phyloP scores from a whole-genome alignment of 768 basidiomycete genomes.

The Termitomyces titanicus region DNA sequence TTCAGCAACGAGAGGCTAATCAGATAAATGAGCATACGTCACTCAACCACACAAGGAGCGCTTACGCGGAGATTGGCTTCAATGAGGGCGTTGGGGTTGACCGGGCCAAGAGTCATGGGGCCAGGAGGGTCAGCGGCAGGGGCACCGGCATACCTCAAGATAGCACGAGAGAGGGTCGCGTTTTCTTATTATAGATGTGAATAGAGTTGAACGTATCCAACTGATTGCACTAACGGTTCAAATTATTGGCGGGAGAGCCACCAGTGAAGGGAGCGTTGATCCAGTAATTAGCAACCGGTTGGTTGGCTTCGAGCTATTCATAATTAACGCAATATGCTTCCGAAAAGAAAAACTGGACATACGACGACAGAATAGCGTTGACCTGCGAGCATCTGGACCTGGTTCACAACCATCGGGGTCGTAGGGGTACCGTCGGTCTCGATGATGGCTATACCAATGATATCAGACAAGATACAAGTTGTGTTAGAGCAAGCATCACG shows the following conservation, averaged over 20 bases:
- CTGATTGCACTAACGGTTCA: constrained; percentile 14
- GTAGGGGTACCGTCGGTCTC: constrained; percentile 32
- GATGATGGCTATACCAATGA: constrained; percentile 21
- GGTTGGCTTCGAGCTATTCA: constrained; percentile 28
- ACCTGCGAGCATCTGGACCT: constrained; percentile 35
- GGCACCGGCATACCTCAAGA: constrained; percentile 34
- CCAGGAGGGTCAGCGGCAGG: constrained; percentile 23
- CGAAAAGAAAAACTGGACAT: constrained; percentile 13
- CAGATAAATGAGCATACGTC: background rate
- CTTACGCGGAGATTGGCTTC: constrained; percentile 20
- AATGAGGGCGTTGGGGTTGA: constrained; percentile 20
- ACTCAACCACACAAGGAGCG: background rate
- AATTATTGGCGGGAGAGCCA: constrained; percentile 19
- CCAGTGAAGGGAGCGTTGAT: constrained; percentile 27
- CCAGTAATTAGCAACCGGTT: constrained; percentile 40
- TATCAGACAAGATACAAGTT: background rate
- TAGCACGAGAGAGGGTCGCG: constrained; percentile 28
- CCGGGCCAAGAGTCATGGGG: constrained; percentile 18
- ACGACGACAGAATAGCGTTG: constrained; percentile 40
- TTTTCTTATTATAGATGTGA: constrained; percentile 16
- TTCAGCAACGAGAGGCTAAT: constrained; percentile 3
- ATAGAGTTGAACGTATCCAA: background rate
- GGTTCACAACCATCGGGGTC: constrained; percentile 24
- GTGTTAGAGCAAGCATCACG: background rate
- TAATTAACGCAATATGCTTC: constrained; percentile 8